A percentile compares a stretch with the other conserved stretches of the same genome.
These are phyloP conservation scores for Hamamelis virginiana DNA, from an alignment of 164 flowering plant species.

Conservation along the genomic window DNA sequence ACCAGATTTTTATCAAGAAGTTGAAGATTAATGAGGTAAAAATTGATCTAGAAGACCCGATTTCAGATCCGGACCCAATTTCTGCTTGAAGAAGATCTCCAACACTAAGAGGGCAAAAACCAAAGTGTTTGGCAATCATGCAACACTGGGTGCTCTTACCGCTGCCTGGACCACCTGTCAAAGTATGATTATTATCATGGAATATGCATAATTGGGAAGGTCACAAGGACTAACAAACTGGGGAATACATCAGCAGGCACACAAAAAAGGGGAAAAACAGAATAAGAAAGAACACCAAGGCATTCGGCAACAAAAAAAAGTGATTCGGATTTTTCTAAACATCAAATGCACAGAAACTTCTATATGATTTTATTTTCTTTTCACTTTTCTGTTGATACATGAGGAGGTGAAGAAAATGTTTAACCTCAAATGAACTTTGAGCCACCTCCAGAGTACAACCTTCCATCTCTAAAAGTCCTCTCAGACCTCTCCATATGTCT, in stretches of 20 bases:
- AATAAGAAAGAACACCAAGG: no score
- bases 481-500: no score
- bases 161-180: slow-evolving; percentile 51
- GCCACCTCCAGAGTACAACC: no score
- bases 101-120: slow-evolving; percentile 42
- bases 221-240: background rate
- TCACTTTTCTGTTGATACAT: no score
- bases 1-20: background rate
- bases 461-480: no score
- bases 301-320: no score
- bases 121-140: slow-evolving; percentile 33
- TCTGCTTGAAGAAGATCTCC: slow-evolving; percentile 51
- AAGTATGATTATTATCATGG: background rate
- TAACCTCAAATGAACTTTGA: no score
- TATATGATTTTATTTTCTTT: no score
- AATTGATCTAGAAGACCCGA: slow-evolving; percentile 24
- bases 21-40: background rate
- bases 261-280: no score
- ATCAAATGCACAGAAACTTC: no score
- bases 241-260: background rate
- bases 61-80: slow-evolving; percentile 40
- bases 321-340: no score
- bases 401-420: no score
- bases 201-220: background rate
- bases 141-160: slow-evolving; percentile 53